Conservation (phyloP, 2,329 filamentous ascomycete species). For the Ophiostoma sp. region DNA sequence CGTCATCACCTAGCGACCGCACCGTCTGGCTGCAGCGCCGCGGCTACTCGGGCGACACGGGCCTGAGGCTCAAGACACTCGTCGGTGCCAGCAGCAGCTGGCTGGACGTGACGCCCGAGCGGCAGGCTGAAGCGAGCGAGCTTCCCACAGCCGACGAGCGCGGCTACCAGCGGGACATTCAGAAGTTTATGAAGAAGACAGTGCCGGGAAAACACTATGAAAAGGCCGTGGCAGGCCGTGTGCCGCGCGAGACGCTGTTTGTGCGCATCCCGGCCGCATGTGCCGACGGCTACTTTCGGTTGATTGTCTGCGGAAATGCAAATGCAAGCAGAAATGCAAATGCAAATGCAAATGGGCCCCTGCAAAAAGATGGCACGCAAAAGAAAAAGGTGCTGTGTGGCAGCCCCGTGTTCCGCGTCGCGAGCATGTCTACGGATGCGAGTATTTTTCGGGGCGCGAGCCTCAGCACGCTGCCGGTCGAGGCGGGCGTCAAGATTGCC, state of each 20-base stretch:
- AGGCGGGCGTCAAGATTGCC: constrained; percentile 56
- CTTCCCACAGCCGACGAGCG: constrained; percentile 55
- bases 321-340: constrained; percentile 5
- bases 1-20: constrained; percentile 43
- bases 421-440: constrained; percentile 57
- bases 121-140: constrained; percentile 45
- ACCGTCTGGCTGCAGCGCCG: constrained; percentile 64
- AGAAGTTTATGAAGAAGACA: constrained; percentile 53
- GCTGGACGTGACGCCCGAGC: constrained; percentile 61
- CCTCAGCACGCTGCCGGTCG: constrained; percentile 58
- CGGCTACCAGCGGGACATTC: constrained; percentile 62
- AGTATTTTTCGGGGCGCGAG: constrained; percentile 61
- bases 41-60: constrained; percentile 62
- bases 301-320: constrained; percentile 51
- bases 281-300: constrained; percentile 62
- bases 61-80: constrained; percentile 60
- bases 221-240: constrained; percentile 40
- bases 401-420: constrained; percentile 63
- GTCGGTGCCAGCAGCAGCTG: constrained; percentile 55
- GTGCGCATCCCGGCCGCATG: constrained; percentile 59
- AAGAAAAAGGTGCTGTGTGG: constrained; percentile 57
- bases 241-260: constrained; percentile 57
- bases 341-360: not conserved
- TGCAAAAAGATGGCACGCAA: not conserved
- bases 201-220: constrained; percentile 38